Evolutionary conservation across 2,329 filamentous ascomycete species (phyloP), one percentile per base, ranked within the genome.

Genomic region (Hyphodiscus sp.): DNA sequence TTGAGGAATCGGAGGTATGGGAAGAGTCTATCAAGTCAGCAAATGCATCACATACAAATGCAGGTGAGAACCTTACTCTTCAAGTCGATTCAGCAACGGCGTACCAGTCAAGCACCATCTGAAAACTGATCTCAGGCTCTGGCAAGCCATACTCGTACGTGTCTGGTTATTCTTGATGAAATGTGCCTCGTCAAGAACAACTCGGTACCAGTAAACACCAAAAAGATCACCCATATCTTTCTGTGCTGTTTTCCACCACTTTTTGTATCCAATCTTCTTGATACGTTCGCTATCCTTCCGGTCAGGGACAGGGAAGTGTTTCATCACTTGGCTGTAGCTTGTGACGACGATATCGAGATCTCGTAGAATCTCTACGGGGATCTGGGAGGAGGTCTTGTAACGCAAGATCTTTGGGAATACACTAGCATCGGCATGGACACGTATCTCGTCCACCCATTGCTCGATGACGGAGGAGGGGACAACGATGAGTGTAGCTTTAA

Each of bases 201-300:
- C 55, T 1, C 82, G 68, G 42, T 77, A 73, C 69, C 74, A 81
- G 0, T 69, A 64, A 2, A 74, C 60, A 1, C 53, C 47, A 56
- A 75, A 74, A 1, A 77, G 61, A 5, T 63, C 47, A 0, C 71
- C 73, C 2, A 72, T 62, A 0, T 69, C 47, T 0, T 63, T 55
- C 1, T 66, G 60, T 6, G 62, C 74, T 0, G 64, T 55, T 0
- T 59, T 18, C 11, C 59, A 55, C 67, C 71, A 74, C 62, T 68
- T 77, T 0, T 61, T 54, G 0, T 58, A 60, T 4, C 61, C 59
- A 20, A 47, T 33, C 11, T 23, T 19, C 2, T 33, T 87, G 63
- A 97, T 95, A 69, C 88, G 87, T 61, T 94, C 85, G 66, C 95
- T 89, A 50, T 92, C 89, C 63, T 85, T 79, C 69, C 95, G 95